These are phyloP conservation scores for Clohesyomyces aquaticus DNA, from an alignment of 495 filamentous ascomycete species.

Conservation along the genomic window DNA sequence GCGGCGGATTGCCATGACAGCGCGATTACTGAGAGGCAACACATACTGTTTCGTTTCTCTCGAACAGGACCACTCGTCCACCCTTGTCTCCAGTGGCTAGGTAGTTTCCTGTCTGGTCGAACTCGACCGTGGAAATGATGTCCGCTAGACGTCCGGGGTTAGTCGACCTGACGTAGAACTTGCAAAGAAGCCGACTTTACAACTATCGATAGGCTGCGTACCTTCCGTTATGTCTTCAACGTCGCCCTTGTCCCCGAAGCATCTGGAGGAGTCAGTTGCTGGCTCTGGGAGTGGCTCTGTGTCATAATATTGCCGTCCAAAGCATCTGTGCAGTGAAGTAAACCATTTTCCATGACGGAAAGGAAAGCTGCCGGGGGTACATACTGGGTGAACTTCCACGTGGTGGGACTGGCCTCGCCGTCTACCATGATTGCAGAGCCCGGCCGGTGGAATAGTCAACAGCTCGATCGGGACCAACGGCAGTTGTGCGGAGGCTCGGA, in stretches of 20 bases:
- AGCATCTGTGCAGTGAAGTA: too few relatives aligned
- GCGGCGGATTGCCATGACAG: neutral
- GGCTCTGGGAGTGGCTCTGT: too few relatives aligned
- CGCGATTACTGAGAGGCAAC: neutral
- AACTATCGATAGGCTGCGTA: conserved; percentile 47
- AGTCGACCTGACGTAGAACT: neutral
- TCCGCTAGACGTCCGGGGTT: conserved; percentile 64
- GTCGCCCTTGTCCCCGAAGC: conserved; percentile 99
- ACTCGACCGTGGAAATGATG: conserved; percentile 99
- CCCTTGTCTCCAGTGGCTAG: conserved; percentile 98
- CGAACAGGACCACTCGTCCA: conserved; percentile 93
- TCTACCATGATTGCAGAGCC: conserved; percentile 80
- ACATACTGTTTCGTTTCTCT: conserved; percentile 94
- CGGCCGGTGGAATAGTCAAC: conserved; percentile 13
- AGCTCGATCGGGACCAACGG: conserved; percentile 1
- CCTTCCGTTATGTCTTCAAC: conserved; percentile 99
- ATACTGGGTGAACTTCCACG: conserved; percentile 99
- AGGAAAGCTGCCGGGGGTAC: conserved; percentile 48
- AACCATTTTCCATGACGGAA: too few relatives aligned
- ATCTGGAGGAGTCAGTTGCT: conserved; percentile 58
- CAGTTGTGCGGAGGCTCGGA: neutral
- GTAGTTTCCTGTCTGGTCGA: conserved; percentile 98
- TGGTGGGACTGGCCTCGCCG: conserved; percentile 87
- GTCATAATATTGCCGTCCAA: too few relatives aligned
- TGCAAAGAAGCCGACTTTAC: neutral